Evolutionary conservation across 2,329 filamentous ascomycete genomes (phyloP).

Genomic region (Fusarium incarnatum): DNA sequence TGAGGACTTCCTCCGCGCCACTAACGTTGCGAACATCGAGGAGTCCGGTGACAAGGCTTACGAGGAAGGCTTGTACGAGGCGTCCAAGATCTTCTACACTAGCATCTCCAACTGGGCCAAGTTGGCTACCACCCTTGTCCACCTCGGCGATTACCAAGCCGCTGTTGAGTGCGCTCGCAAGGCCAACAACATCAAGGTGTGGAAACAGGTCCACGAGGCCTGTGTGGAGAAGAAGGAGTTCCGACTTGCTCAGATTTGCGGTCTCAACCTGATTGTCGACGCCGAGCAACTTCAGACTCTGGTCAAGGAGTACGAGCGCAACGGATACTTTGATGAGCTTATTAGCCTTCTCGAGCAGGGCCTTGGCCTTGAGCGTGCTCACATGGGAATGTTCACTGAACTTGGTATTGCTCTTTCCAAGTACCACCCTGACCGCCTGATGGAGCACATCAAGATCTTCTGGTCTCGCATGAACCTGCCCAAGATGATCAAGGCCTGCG

Average conservation of each 20-base stretch:
- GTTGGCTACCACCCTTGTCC: slow-evolving; percentile 96
- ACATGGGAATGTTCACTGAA: slow-evolving; percentile 98
- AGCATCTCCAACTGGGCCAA: slow-evolving; percentile 99
- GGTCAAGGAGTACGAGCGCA: slow-evolving; percentile 95
- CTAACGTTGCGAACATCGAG: slow-evolving; percentile 96
- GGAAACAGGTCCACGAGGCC: slow-evolving; percentile 97
- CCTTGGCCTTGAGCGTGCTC: slow-evolving; percentile 88
- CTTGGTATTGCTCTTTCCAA: slow-evolving; percentile 91
- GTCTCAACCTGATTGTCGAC: slow-evolving; percentile 97
- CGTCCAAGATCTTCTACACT: slow-evolving; percentile 97
- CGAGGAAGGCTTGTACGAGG: slow-evolving; percentile 91
- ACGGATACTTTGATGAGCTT: slow-evolving; percentile 98
- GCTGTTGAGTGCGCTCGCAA: slow-evolving; percentile 98
- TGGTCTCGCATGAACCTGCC: slow-evolving; percentile 98
- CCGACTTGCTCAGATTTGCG: slow-evolving; percentile 97
- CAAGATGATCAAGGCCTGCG: slow-evolving; percentile 92
- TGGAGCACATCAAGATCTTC: slow-evolving; percentile 99
- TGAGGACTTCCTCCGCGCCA: slow-evolving; percentile 92
- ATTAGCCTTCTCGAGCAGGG: slow-evolving; percentile 95
- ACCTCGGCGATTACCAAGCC: slow-evolving; percentile 95
- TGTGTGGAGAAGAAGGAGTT: slow-evolving; percentile 99
- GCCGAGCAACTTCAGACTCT: slow-evolving; percentile 93
- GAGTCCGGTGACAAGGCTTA: slow-evolving; percentile 99
- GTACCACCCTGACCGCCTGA: slow-evolving; percentile 94
- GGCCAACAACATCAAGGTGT: slow-evolving; percentile 99